Evolutionary conservation across 1,284 basidiomycete species (phyloP).

Genomic region (Pyrrhoderma noxium): DNA sequence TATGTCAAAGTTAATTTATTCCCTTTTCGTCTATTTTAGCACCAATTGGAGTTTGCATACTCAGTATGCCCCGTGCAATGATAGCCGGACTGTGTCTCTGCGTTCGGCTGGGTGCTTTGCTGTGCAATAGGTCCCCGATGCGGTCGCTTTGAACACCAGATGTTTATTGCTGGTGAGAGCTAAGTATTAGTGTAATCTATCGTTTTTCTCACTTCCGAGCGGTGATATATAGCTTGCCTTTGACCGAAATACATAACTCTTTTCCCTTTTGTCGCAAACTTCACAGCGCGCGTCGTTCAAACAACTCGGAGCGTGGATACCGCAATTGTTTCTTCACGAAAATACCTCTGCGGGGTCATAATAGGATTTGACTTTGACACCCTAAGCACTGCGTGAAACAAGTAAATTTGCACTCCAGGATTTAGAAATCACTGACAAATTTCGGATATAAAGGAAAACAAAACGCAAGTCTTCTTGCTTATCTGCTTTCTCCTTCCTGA

Average conservation of each 20-base stretch:
- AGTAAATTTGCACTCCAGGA: too few relatives aligned
- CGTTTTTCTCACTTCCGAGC: constrained; percentile 2
- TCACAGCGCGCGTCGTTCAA: constrained; percentile 11
- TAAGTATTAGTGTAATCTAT: not conserved
- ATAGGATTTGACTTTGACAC: not conserved
- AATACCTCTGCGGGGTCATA: not conserved
- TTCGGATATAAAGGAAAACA: constrained; percentile 30
- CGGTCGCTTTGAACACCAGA: too few relatives aligned
- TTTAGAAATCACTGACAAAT: too few relatives aligned
- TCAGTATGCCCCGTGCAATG: too few relatives aligned
- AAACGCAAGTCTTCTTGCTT: constrained; percentile 18
- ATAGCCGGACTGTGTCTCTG: too few relatives aligned
- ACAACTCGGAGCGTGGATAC: constrained; percentile 9
- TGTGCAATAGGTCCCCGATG: too few relatives aligned
- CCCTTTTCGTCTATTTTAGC: too few relatives aligned
- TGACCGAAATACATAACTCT: constrained; percentile 3
- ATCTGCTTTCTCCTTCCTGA: not conserved
- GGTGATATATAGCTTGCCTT: constrained; percentile 12
- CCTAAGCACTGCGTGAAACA: not conserved
- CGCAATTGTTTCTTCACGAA: not conserved
- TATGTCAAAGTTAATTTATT: too few relatives aligned
- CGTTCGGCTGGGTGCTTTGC: too few relatives aligned
- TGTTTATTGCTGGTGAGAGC: too few relatives aligned
- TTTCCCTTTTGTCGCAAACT: constrained; percentile 7
- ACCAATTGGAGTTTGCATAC: too few relatives aligned